Conservation (phyloP, 2,329 filamentous ascomycete species). For the Cytospora paraplurivora region DNA sequence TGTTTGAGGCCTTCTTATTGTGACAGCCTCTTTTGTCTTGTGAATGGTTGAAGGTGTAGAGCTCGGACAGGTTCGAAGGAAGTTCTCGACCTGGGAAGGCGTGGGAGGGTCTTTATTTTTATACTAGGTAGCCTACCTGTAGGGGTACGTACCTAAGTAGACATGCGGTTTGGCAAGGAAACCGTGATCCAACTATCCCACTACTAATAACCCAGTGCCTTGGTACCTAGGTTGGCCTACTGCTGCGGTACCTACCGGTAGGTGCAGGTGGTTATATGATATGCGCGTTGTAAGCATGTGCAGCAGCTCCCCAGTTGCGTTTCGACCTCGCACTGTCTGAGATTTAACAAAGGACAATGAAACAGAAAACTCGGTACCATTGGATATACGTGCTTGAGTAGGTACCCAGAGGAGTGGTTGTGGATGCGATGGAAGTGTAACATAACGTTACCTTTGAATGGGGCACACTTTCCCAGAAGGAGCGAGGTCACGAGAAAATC, state of each 20-base stretch:
- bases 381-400: neutral
- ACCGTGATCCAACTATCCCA: conserved; percentile 9
- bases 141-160: neutral
- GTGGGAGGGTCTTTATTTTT: conserved; percentile 19
- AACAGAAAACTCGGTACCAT: neutral
- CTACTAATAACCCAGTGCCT: neutral
- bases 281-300: conserved; percentile 9
- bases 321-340: conserved; percentile 13
- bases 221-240: neutral
- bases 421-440: conserved; percentile 10
- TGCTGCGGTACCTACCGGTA: neutral
- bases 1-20: neutral
- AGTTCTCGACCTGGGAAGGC: neutral
- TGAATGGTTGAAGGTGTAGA: neutral
- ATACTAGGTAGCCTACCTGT: conserved; percentile 17
- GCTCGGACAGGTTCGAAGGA: conserved; percentile 1
- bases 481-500: conserved; percentile 13
- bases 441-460: conserved; percentile 7
- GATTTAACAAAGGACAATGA: neutral
- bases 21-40: neutral
- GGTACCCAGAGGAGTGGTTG: conserved; percentile 10
- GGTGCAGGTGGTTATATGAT: neutral
- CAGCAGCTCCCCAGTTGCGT: neutral
- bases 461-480: neutral
- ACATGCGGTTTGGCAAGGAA: conserved; percentile 1